Evolutionary conservation across 495 filamentous ascomycete genomes (phyloP).

Genomic region (Baudoinia panamericana): DNA sequence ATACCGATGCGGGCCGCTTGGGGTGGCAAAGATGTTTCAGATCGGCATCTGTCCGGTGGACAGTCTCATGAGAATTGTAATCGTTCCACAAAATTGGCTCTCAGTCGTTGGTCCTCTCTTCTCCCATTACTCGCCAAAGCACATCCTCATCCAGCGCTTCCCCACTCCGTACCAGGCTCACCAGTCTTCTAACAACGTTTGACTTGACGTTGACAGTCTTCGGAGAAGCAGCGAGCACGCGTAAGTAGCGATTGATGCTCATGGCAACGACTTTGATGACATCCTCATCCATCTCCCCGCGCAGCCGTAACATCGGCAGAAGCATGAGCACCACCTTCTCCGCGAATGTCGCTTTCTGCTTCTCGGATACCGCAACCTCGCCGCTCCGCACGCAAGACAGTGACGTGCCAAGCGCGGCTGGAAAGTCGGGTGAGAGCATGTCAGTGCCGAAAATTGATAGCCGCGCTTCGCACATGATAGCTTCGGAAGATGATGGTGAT

Average conservation of each 20-base stretch:
- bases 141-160: no score
- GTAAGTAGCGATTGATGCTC: constrained; percentile 11
- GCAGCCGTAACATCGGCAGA: constrained; percentile 4
- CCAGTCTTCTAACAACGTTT: no score
- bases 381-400: constrained; percentile 42
- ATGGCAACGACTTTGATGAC: constrained; percentile 8
- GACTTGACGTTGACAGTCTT: no score
- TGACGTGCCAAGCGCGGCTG: constrained; percentile 49
- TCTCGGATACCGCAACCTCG: background rate
- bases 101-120: no score
- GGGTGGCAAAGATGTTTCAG: no score
- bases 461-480: constrained; percentile 56
- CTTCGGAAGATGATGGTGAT: constrained; percentile 35
- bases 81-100: no score
- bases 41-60: no score
- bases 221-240: constrained; percentile 1
- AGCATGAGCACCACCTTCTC: constrained; percentile 11
- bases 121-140: no score
- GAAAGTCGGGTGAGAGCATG: constrained; percentile 54
- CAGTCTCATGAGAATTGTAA: no score
- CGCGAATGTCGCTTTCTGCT: background rate
- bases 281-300: constrained; percentile 12
- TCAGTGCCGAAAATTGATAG: constrained; percentile 55
- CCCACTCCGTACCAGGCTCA: no score
- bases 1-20: no score